Conservation (phyloP, 1,139 yeast species). For the Yamadazyma sp. region DNA sequence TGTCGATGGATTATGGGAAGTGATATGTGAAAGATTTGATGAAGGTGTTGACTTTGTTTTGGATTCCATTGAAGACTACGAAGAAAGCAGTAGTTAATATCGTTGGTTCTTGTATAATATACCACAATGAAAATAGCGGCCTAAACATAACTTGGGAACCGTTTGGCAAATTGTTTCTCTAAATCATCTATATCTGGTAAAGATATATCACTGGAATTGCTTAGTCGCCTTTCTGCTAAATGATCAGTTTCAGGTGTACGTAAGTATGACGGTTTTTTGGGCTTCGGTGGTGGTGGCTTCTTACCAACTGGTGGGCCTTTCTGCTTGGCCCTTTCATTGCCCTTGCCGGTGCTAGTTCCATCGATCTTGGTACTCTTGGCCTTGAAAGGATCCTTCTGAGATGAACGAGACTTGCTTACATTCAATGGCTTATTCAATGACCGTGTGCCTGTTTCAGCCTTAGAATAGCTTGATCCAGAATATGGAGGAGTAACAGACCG, state of each 20-base stretch:
- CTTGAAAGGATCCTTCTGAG: too few species aligned
- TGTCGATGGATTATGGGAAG: slow-evolving; percentile 71
- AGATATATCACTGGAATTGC: slow-evolving; percentile 43
- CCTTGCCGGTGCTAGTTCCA: neutral
- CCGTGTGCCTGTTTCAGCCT: too few species aligned
- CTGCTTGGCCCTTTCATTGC: neutral
- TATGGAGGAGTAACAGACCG: slow-evolving; percentile 5
- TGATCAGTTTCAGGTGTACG: slow-evolving; percentile 31
- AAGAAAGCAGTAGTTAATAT: slow-evolving; percentile 21
- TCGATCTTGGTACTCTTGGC: too few species aligned
- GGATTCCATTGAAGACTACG: slow-evolving; percentile 65
- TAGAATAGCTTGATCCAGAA: too few species aligned
- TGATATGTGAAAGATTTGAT: slow-evolving; percentile 77
- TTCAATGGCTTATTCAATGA: too few species aligned
- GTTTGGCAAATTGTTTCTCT: slow-evolving; percentile 51
- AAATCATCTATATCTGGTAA: slow-evolving; percentile 56
- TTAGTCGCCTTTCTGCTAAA: slow-evolving; percentile 25
- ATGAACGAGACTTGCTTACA: too few species aligned
- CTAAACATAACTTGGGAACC: slow-evolving; percentile 56
- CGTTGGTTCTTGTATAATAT: neutral
- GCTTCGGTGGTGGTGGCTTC: slow-evolving; percentile 60
- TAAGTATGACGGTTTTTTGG: slow-evolving; percentile 58
- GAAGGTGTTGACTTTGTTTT: slow-evolving; percentile 82
- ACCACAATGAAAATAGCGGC: neutral
- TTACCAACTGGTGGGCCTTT: neutral